A percentile compares a stretch with the other conserved stretches of the same genome.
phyloP scores from a whole-genome alignment of 2,329 filamentous ascomycete genomes.

The Cordyceps cicadae region DNA sequence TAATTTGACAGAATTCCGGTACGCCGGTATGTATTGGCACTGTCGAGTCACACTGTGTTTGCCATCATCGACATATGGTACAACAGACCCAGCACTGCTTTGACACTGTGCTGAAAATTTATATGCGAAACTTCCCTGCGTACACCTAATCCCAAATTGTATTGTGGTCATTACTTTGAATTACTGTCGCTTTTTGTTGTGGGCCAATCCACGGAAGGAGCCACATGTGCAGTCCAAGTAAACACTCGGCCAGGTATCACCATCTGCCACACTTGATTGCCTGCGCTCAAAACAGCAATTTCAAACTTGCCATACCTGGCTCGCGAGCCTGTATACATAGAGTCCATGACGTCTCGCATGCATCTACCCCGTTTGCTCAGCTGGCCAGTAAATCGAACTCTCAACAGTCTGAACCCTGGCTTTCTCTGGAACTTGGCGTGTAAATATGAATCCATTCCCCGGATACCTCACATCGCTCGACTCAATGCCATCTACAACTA shows the following conservation, averaged over 20 bases:
- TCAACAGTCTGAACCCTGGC: too few relatives aligned
- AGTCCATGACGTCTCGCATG: not conserved
- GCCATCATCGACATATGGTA: not conserved
- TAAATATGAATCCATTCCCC: too few relatives aligned
- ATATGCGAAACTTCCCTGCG: too few relatives aligned
- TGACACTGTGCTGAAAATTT: not conserved
- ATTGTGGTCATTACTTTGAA: not conserved
- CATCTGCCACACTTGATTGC: not conserved
- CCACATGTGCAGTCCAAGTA: constrained; percentile 2
- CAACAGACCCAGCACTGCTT: not conserved
- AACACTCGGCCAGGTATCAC: constrained; percentile 5
- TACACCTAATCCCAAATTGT: too few relatives aligned
- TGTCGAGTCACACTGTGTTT: constrained; percentile 8
- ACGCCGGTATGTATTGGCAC: not conserved
- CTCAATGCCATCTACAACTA: too few relatives aligned
- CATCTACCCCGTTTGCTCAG: too few relatives aligned
- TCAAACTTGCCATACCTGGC: not conserved
- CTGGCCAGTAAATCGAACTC: too few relatives aligned
- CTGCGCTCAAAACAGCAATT: not conserved
- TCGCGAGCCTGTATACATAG: not conserved
- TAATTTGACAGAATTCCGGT: constrained; percentile 21
- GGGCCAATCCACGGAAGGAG: not conserved
- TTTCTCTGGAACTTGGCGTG: too few relatives aligned
- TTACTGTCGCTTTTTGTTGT: not conserved
- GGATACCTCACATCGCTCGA: too few relatives aligned